Conservation (phyloP, 495 filamentous ascomycete species). For the Chaetomium fimeti region DNA sequence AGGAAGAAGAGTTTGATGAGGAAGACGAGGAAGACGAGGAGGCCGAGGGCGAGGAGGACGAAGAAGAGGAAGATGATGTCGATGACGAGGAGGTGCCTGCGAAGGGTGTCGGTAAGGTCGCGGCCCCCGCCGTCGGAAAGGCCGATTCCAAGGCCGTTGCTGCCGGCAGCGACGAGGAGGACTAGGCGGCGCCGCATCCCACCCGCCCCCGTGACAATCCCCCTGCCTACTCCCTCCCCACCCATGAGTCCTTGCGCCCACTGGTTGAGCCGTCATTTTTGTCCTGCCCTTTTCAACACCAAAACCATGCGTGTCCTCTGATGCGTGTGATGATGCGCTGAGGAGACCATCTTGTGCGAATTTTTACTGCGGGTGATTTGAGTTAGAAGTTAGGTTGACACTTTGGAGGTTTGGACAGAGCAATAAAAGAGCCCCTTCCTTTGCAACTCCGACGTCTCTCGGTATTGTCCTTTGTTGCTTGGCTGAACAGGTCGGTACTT, state of each 20-base stretch:
- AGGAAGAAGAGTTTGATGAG: slow-evolving; percentile 38
- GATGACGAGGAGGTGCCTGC: slow-evolving; percentile 33
- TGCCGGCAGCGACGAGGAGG: slow-evolving; percentile 39
- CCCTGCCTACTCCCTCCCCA: not conserved
- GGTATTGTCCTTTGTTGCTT: not conserved
- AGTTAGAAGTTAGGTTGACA: not conserved
- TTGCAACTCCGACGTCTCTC: too few species aligned
- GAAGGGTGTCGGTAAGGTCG: slow-evolving; percentile 40
- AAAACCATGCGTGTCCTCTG: not conserved
- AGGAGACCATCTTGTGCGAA: not conserved
- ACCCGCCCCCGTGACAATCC: not conserved
- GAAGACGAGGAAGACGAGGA: slow-evolving; percentile 37
- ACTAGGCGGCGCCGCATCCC: slow-evolving; percentile 24
- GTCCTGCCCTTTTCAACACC: not conserved
- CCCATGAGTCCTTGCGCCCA: not conserved
- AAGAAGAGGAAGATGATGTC: slow-evolving; percentile 31
- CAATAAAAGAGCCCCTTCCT: not conserved
- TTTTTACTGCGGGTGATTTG: not conserved
- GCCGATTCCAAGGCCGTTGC: slow-evolving; percentile 25
- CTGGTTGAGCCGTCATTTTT: not conserved
- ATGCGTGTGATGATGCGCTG: not conserved
- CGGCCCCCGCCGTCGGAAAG: slow-evolving; percentile 18
- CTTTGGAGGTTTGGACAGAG: not conserved
- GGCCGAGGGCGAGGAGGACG: slow-evolving; percentile 37
- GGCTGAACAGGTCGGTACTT: not conserved